These are phyloP conservation scores for Acanthamoeba lugdunensis DNA, from an alignment of 208 protist species.

Conservation along the genomic window DNA sequence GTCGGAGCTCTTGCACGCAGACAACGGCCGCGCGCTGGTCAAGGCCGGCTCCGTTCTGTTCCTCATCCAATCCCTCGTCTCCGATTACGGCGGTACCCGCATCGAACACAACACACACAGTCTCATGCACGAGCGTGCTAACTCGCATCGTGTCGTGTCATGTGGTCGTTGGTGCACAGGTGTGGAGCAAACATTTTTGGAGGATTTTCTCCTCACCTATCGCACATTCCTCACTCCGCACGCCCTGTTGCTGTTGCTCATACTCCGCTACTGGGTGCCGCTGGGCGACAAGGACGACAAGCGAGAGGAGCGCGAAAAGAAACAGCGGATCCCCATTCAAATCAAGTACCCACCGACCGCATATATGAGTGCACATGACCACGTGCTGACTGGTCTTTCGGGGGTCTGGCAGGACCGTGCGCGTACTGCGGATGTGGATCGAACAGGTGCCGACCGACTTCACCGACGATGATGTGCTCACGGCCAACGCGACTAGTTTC, in stretches of 20 bases:
- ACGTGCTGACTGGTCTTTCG: neutral
- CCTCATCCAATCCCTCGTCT: conserved; percentile 34
- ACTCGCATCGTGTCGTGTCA: neutral
- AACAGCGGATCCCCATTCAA: conserved; percentile 14
- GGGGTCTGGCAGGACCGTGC: neutral
- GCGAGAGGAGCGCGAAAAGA: neutral
- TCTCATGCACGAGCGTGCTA: neutral
- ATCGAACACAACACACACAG: neutral
- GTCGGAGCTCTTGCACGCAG: conserved; percentile 20
- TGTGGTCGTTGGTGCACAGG: neutral
- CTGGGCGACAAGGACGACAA: neutral
- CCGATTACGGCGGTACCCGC: neutral
- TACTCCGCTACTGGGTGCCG: conserved; percentile 19
- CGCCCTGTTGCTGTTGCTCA: conserved; percentile 11
- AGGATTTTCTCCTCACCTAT: conserved; percentile 68
- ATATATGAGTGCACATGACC: neutral
- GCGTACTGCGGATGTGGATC: conserved; percentile 42
- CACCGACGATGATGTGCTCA: conserved; percentile 14
- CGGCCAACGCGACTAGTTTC: neutral
- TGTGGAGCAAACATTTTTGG: conserved; percentile 35
- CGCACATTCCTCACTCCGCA: conserved; percentile 46
- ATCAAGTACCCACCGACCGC: neutral
- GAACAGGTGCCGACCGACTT: conserved; percentile 28
- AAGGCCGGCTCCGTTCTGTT: conserved; percentile 46
- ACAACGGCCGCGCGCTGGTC: conserved; percentile 11